Percentiles rank a stretch among this genome's conserved stretches.
Evolutionary conservation across 148 eudicot genomes (phyloP).

Genomic region (Selenicereus undatus): DNA sequence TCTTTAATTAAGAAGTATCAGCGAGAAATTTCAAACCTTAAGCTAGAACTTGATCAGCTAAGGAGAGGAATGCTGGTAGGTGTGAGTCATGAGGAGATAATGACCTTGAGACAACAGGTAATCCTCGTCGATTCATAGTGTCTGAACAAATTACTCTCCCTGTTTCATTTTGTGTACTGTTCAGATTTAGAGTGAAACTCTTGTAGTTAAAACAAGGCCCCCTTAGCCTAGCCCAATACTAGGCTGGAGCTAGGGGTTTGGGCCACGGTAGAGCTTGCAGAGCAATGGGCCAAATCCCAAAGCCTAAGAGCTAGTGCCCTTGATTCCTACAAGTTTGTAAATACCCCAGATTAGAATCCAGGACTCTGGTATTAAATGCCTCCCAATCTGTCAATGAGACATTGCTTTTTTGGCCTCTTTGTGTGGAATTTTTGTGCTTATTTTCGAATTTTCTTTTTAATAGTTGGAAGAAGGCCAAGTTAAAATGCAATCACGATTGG

Average conservation of each 20-base stretch:
- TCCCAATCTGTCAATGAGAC: neutral
- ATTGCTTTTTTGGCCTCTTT: neutral
- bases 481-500: slow-evolving; percentile 94
- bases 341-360: neutral
- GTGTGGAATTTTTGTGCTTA: neutral
- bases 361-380: neutral
- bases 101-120: slow-evolving; percentile 84
- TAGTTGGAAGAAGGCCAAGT: slow-evolving; percentile 99
- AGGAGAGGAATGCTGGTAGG: slow-evolving; percentile 85
- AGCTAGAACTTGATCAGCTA: slow-evolving; percentile 87
- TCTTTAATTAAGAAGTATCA: slow-evolving; percentile 96
- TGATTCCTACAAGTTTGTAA: neutral
- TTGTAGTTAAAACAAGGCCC: neutral
- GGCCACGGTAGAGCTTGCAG: neutral
- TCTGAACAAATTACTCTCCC: neutral
- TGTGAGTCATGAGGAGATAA: slow-evolving; percentile 81
- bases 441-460: slow-evolving; percentile 5
- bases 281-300: neutral
- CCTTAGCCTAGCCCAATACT: neutral
- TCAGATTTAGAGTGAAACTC: neutral
- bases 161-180: neutral
- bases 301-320: neutral
- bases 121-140: neutral
- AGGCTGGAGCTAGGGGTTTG: neutral
- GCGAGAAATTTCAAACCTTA: slow-evolving; percentile 79